phyloP scores from a whole-genome alignment of 306 rosid genomes.

The Inga leiocalycina region DNA sequence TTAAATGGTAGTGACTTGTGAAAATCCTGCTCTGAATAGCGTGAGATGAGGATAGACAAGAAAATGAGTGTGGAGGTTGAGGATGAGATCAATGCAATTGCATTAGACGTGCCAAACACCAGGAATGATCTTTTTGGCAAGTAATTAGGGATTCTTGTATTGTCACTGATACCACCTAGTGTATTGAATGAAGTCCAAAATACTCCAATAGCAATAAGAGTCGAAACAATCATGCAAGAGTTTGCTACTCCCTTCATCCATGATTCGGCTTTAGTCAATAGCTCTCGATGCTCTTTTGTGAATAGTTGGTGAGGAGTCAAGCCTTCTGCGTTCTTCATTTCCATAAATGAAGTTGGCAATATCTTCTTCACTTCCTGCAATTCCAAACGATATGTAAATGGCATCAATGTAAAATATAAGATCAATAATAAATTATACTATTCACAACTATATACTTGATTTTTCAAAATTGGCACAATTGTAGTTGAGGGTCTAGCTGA shows the following conservation, averaged over 20 bases:
- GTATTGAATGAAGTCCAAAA: slow-evolving; percentile 2
- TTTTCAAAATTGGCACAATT: too few species aligned
- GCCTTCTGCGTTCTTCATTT: slow-evolving; percentile 26
- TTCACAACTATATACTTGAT: background rate
- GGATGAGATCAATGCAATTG: slow-evolving; percentile 28
- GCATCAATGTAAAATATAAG: too few species aligned
- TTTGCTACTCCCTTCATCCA: too few species aligned
- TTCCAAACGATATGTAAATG: background rate
- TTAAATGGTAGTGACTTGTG: slow-evolving; percentile 40
- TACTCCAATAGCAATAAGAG: too few species aligned
- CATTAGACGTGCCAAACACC: slow-evolving; percentile 40
- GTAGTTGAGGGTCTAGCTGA: background rate
- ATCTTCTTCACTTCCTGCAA: slow-evolving; percentile 53
- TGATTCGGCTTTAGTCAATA: too few species aligned
- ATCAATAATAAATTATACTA: too few species aligned
- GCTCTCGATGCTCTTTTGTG: background rate
- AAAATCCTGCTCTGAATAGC: slow-evolving; percentile 54
- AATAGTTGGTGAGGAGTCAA: background rate
- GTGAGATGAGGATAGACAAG: slow-evolving; percentile 50
- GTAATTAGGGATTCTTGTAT: slow-evolving; percentile 25
- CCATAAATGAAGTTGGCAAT: slow-evolving; percentile 28
- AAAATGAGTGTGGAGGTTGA: too few species aligned
- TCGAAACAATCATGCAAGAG: too few species aligned
- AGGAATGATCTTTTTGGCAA: slow-evolving; percentile 18
- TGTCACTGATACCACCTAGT: slow-evolving; percentile 44